These are phyloP conservation scores for Middelhovenomyces tepae DNA, from an alignment of 805 yeast species.

Conservation along the genomic window DNA sequence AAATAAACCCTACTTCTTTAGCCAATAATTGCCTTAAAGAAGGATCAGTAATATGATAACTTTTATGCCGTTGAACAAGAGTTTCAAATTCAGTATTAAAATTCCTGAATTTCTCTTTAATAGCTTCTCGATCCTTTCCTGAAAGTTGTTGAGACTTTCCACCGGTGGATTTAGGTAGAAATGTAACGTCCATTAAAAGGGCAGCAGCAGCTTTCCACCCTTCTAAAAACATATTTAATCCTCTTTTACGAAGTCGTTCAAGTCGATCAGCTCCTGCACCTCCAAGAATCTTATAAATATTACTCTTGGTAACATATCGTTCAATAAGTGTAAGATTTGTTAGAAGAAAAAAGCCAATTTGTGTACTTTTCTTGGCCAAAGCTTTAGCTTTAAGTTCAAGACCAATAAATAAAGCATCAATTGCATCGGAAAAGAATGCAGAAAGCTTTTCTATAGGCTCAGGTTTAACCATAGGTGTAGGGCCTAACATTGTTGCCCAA, in stretches of 20 bases:
- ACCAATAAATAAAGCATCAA: conserved; percentile 61
- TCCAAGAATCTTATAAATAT: conserved; percentile 40
- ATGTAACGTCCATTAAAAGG: conserved; percentile 70
- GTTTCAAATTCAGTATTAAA: conserved; percentile 82
- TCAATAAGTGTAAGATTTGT: conserved; percentile 70
- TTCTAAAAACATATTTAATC: conserved; percentile 57
- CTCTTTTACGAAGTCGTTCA: conserved; percentile 62
- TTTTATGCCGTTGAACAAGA: conserved; percentile 55
- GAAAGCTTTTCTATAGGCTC: conserved; percentile 48
- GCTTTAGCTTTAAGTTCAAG: conserved; percentile 52
- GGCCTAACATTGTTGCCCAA: conserved; percentile 39
- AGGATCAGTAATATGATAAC: conserved; percentile 57
- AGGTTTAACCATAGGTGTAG: conserved; percentile 28
- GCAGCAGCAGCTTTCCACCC: conserved; percentile 75
- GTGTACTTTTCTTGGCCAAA: conserved; percentile 24
- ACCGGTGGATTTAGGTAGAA: conserved; percentile 33
- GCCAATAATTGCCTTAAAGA: conserved; percentile 53
- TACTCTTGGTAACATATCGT: conserved; percentile 48
- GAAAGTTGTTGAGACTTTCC: conserved; percentile 29
- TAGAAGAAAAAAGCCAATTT: conserved; percentile 60
- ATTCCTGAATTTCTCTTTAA: conserved; percentile 74
- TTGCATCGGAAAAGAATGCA: conserved; percentile 63
- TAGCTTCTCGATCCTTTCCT: conserved; percentile 68
- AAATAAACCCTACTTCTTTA: conserved; percentile 63
- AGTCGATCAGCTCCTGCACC: conserved; percentile 52